Percentiles rank a stretch among this genome's conserved stretches.
Evolutionary conservation across 106 monocot genomes (phyloP).

Genomic region (Narthecium ossifragum): DNA sequence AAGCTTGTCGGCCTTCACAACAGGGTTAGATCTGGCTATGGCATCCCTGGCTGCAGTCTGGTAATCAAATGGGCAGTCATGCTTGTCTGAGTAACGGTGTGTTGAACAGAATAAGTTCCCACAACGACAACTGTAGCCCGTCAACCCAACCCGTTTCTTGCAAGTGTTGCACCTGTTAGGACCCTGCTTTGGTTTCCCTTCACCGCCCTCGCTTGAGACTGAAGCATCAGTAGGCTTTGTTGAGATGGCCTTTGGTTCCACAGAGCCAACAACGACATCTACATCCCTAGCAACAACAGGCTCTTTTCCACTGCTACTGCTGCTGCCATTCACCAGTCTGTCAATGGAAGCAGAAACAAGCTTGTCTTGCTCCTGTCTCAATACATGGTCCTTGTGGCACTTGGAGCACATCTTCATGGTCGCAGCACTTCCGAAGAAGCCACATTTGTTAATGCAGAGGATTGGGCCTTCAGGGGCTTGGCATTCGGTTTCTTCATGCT

Average conservation of each 20-base stretch:
- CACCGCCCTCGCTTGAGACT: conserved; percentile 5
- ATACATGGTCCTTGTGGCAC: conserved; percentile 46
- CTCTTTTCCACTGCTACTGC: conserved; percentile 13
- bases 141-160: conserved; percentile 24
- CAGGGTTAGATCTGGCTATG: conserved; percentile 31
- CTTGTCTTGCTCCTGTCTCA: conserved; percentile 28
- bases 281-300: background rate
- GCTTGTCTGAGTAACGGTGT: conserved; percentile 40
- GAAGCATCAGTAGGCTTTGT: conserved; percentile 11
- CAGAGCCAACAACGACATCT: background rate
- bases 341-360: conserved; percentile 37
- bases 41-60: conserved; percentile 19
- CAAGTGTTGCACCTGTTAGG: conserved; percentile 30
- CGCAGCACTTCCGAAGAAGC: conserved; percentile 48
- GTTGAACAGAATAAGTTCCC: conserved; percentile 21
- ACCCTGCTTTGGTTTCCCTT: conserved; percentile 20
- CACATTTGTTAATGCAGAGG: conserved; percentile 59
- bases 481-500: conserved; percentile 25
- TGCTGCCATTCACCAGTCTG: conserved; percentile 18
- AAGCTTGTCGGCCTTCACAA: conserved; percentile 36
- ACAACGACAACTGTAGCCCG: conserved; percentile 35
- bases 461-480: conserved; percentile 44
- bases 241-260: conserved; percentile 18
- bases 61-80: conserved; percentile 33
- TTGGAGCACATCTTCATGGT: conserved; percentile 66